Conservation (phyloP, 1,284 basidiomycete species). For the Boletus mariae region DNA sequence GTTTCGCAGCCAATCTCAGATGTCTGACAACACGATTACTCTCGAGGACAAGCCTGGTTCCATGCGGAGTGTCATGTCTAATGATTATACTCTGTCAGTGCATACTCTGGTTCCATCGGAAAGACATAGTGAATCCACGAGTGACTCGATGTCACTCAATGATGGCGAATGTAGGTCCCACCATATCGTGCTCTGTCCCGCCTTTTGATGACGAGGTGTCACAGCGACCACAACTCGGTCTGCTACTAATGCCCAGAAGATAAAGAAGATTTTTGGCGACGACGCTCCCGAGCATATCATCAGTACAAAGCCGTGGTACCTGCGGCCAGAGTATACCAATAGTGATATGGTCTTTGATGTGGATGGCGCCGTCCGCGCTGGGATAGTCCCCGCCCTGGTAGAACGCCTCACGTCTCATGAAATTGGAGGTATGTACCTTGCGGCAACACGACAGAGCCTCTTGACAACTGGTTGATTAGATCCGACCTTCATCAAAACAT, state of each 20-base stretch:
- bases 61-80: constrained; percentile 20
- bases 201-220: constrained; percentile 9
- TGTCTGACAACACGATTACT: constrained; percentile 35
- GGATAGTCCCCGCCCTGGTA: constrained; percentile 82
- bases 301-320: constrained; percentile 78
- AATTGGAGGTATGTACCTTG: constrained; percentile 57
- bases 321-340: constrained; percentile 76
- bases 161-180: constrained; percentile 38
- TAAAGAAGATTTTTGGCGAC: constrained; percentile 74
- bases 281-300: constrained; percentile 54
- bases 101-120: constrained; percentile 28
- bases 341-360: constrained; percentile 83
- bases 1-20: constrained; percentile 34
- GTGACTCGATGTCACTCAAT: constrained; percentile 27
- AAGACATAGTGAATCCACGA: constrained; percentile 15
- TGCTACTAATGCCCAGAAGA: constrained; percentile 51
- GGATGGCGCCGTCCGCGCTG: constrained; percentile 82
- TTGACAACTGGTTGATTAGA: constrained; percentile 43
- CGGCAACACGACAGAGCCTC: neutral
- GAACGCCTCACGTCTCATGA: constrained; percentile 91
- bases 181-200: neutral
- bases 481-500: constrained; percentile 83
- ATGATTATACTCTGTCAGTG: constrained; percentile 25
- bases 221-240: constrained; percentile 27
- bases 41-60: constrained; percentile 24